These are phyloP conservation scores for Cryptococcus jaspeensis DNA, from an alignment of 1,284 basidiomycete genomes.

Conservation along the genomic window DNA sequence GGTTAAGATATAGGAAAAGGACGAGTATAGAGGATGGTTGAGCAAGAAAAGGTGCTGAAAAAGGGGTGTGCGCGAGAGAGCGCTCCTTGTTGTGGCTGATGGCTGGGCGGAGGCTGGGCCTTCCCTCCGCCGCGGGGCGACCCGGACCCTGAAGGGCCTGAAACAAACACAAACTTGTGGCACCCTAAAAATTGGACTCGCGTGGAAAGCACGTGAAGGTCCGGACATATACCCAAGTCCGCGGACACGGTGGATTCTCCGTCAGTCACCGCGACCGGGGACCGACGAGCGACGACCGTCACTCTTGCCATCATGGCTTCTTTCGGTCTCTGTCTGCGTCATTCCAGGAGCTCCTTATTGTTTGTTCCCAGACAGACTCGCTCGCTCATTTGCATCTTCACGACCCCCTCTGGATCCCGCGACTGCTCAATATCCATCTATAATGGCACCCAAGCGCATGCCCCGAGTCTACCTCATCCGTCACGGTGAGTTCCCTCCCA, in stretches of 20 bases:
- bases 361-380: background rate
- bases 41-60: background rate
- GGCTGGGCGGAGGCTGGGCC: no score
- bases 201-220: no score
- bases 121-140: no score
- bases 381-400: background rate
- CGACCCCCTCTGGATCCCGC: background rate
- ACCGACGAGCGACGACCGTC: background rate
- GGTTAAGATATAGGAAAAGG: no score
- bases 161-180: no score
- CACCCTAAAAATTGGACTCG: no score
- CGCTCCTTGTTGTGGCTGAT: no score
- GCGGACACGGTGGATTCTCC: background rate
- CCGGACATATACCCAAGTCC: background rate
- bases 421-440: background rate
- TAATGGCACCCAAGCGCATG: slow-evolving; percentile 36
- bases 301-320: background rate
- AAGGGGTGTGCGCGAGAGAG: no score
- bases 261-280: background rate
- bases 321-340: background rate
- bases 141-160: no score
- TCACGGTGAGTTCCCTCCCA: slow-evolving; percentile 29
- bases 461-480: slow-evolving; percentile 52
- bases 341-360: background rate
- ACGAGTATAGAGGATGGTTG: background rate